A percentile compares a stretch with the other conserved stretches of the same genome.
Conservation (phyloP, 495 filamentous ascomycete genomes). For the Trichoderma gamsii region DNA sequence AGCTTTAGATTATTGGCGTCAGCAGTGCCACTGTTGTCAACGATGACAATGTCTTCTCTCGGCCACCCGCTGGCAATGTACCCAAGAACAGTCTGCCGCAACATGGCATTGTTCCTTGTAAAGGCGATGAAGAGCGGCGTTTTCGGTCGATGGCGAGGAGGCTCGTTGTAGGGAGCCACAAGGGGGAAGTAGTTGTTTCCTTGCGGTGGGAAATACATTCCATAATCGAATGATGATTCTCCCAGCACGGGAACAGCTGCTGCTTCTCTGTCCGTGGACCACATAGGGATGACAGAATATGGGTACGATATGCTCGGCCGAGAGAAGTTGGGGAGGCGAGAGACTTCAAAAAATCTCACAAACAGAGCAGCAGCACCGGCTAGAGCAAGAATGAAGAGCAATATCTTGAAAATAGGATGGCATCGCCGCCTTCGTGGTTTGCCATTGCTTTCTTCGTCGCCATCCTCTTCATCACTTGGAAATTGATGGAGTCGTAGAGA, state of each 20-base stretch:
- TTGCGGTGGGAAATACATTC: slow-evolving; percentile 4
- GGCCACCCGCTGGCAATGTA: slow-evolving; percentile 61
- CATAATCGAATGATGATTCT: background rate
- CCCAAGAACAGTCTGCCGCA: slow-evolving; percentile 52
- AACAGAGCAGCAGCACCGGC: background rate
- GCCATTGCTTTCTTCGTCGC: background rate
- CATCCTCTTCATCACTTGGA: background rate
- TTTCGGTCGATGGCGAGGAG: slow-evolving; percentile 13
- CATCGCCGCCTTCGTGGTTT: background rate
- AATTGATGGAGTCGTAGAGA: background rate
- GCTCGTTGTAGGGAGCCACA: slow-evolving; percentile 5
- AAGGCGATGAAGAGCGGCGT: slow-evolving; percentile 57
- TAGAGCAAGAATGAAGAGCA: background rate
- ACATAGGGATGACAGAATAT: background rate
- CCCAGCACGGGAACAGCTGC: background rate
- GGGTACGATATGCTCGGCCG: background rate
- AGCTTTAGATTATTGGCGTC: slow-evolving; percentile 46
- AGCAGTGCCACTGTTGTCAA: slow-evolving; percentile 60
- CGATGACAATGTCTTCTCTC: slow-evolving; percentile 51
- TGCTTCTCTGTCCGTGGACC: background rate
- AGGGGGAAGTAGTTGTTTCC: slow-evolving; percentile 7
- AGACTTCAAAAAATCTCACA: background rate
- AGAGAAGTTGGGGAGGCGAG: background rate
- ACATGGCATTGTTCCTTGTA: slow-evolving; percentile 52
- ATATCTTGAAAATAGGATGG: background rate